These are phyloP conservation scores for Rugiboletus extremiorientalis DNA, from an alignment of 1,284 basidiomycete genomes.

Conservation along the genomic window DNA sequence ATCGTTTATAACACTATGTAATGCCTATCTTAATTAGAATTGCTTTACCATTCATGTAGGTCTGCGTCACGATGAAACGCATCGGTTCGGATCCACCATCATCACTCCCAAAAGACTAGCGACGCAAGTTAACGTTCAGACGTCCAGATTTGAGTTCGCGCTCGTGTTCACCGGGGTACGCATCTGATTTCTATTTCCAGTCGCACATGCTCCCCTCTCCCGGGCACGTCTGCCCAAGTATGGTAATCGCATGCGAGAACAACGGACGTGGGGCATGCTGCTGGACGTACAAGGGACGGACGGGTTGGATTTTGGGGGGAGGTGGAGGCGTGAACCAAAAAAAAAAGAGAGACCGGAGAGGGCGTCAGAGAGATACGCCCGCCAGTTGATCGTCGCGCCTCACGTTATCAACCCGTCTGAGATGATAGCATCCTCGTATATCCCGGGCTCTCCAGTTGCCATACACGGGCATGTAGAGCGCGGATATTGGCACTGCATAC, in stretches of 20 bases:
- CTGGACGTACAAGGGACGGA: background rate
- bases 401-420: background rate
- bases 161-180: background rate
- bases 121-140: conserved; percentile 13
- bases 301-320: background rate
- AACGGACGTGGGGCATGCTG: conserved; percentile 5
- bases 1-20: conserved; percentile 5
- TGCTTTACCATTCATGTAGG: background rate
- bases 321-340: background rate
- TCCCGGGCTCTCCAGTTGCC: too few species aligned
- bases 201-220: background rate
- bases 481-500: too few species aligned
- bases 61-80: background rate
- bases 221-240: conserved; percentile 6
- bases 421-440: too few species aligned
- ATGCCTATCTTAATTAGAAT: background rate
- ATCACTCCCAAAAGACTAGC: background rate
- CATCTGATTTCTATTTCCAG: conserved; percentile 12
- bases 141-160: conserved; percentile 11
- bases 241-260: conserved; percentile 9
- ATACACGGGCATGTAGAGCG: too few species aligned
- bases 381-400: background rate
- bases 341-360: background rate
- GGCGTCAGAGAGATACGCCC: too few species aligned
- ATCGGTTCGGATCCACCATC: conserved; percentile 19